phyloP scores from a whole-genome alignment of 495 filamentous ascomycete species.

The Penicillium soppii region DNA sequence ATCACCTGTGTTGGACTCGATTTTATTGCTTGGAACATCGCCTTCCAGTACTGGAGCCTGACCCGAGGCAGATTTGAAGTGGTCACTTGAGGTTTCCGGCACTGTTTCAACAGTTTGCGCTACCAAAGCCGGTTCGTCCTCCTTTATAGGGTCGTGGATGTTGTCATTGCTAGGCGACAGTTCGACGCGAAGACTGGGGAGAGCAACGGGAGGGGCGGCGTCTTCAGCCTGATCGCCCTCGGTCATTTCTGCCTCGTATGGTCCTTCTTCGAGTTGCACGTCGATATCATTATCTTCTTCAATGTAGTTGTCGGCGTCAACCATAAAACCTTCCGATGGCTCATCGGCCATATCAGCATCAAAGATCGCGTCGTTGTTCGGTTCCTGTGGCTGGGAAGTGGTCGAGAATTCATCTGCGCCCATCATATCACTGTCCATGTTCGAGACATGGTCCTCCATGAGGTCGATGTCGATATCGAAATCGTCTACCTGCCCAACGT shows the following conservation, averaged over 20 bases:
- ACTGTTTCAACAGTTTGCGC: neutral
- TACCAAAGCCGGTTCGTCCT: conserved; percentile 9
- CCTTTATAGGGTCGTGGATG: neutral
- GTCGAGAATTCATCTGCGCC: conserved; percentile 47
- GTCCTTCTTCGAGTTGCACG: conserved; percentile 34
- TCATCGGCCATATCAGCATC: conserved; percentile 55
- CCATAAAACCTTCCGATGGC: conserved; percentile 40
- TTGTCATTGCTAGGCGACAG: conserved; percentile 8
- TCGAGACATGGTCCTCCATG: conserved; percentile 49
- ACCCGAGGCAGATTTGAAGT: neutral
- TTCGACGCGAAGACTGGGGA: conserved; percentile 30
- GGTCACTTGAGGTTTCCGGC: neutral
- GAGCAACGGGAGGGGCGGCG: conserved; percentile 14
- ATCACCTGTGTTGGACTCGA: neutral
- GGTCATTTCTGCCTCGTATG: conserved; percentile 45
- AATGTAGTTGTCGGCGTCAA: conserved; percentile 33
- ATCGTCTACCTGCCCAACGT: conserved; percentile 56
- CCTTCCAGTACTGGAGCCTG: neutral
- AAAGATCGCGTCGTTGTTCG: conserved; percentile 25
- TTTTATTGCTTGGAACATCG: neutral
- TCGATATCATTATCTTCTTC: conserved; percentile 36
- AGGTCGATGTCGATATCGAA: conserved; percentile 77
- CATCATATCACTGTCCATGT: conserved; percentile 63
- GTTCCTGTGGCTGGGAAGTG: conserved; percentile 34
- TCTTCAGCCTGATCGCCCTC: conserved; percentile 43